phyloP scores from a whole-genome alignment of 768 basidiomycete species.

The Tricholomella constricta region DNA sequence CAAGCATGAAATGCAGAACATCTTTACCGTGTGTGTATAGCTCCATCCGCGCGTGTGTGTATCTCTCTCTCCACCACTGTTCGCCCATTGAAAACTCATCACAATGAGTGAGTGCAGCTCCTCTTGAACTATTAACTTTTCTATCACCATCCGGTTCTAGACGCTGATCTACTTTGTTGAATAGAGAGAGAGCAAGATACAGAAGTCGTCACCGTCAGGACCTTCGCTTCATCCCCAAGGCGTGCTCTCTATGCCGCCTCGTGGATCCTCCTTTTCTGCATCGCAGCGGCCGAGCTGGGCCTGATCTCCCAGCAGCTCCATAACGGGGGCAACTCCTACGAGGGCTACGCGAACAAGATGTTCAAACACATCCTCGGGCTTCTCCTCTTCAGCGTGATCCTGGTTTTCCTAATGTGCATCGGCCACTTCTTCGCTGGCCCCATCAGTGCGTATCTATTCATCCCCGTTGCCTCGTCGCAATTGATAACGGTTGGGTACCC shows the following conservation, averaged over 20 bases:
- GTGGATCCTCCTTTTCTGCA: slow-evolving; percentile 1
- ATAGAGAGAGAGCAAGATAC: not conserved
- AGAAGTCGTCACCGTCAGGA: not conserved
- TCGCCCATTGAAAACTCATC: not conserved
- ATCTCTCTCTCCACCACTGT: not conserved
- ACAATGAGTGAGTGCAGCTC: too few species aligned
- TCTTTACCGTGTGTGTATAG: not conserved
- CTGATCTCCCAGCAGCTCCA: slow-evolving; percentile 15
- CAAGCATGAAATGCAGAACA: not conserved
- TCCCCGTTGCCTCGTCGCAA: too few species aligned
- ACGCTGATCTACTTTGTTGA: not conserved
- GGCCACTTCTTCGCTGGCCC: slow-evolving; percentile 9
- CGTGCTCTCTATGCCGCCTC: not conserved
- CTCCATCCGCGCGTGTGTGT: not conserved
- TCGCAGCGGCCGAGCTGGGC: slow-evolving; percentile 3
- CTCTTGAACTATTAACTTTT: too few species aligned
- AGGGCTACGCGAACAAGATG: slow-evolving; percentile 15
- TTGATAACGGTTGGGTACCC: too few species aligned
- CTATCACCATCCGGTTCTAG: not conserved
- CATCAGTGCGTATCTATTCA: slow-evolving; percentile 4
- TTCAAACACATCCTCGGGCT: slow-evolving; percentile 17
- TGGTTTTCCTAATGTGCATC: slow-evolving; percentile 12
- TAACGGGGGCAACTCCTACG: slow-evolving; percentile 4
- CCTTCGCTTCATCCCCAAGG: not conserved
- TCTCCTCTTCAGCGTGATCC: slow-evolving; percentile 9